A percentile compares a stretch with the other conserved stretches of the same genome.
Conservation (phyloP, 306 rosid genomes). For the Trifolium dubium region DNA sequence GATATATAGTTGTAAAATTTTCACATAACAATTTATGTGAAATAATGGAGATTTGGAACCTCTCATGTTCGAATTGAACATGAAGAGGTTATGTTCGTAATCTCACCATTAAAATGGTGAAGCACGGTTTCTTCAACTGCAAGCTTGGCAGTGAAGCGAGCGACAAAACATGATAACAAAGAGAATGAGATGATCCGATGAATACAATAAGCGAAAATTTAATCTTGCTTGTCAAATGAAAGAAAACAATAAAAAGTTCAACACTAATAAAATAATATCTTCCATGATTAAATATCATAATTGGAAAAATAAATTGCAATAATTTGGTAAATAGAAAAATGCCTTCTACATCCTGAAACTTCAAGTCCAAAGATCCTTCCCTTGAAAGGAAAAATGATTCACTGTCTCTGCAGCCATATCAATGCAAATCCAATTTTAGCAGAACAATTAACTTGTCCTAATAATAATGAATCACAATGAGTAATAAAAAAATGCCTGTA, state of each 20-base stretch:
- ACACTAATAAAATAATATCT: constrained; percentile 45
- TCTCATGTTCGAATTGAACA: not conserved
- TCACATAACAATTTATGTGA: no score
- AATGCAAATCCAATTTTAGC: constrained; percentile 58
- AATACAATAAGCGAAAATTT: constrained; percentile 49
- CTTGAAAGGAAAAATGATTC: constrained; percentile 61
- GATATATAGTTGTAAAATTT: no score
- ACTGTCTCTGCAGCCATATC: constrained; percentile 63
- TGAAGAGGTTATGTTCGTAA: not conserved
- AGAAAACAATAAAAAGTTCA: constrained; percentile 44
- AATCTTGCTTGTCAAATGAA: constrained; percentile 58
- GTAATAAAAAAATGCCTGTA: constrained; percentile 80
- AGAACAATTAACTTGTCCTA: constrained; percentile 55
- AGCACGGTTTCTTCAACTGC: not conserved
- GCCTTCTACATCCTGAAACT: constrained; percentile 59
- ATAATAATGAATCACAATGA: constrained; percentile 70
- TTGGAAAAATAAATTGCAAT: constrained; percentile 53
- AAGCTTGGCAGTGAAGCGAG: not conserved
- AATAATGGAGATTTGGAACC: not conserved
- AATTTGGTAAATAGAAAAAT: constrained; percentile 48
- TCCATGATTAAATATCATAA: constrained; percentile 64
- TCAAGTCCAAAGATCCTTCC: constrained; percentile 53
- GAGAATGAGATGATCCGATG: constrained; percentile 13
- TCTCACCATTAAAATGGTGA: not conserved
- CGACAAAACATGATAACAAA: constrained; percentile 15